A percentile compares a stretch with the other conserved stretches of the same genome.
Conservation (phyloP, 2,329 filamentous ascomycete species). For the Penicillium brasilianum region DNA sequence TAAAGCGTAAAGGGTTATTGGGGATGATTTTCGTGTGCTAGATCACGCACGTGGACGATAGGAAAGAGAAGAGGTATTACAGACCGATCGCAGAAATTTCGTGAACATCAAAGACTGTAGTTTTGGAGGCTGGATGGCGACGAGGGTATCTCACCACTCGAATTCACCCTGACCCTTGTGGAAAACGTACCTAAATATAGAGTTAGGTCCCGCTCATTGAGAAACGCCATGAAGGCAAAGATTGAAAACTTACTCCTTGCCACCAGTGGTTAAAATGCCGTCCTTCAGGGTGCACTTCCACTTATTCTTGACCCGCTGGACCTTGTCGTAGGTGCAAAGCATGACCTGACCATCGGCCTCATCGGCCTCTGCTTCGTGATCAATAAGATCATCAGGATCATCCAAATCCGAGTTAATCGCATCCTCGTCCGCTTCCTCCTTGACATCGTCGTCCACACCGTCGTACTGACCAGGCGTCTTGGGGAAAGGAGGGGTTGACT, state of each 20-base stretch:
- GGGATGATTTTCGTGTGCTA: slow-evolving; percentile 23
- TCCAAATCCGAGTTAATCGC: slow-evolving; percentile 98
- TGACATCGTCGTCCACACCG: slow-evolving; percentile 57
- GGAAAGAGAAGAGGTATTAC: slow-evolving; percentile 22
- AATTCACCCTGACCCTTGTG: slow-evolving; percentile 97
- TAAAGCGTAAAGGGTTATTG: slow-evolving; percentile 15
- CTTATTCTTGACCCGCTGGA: slow-evolving; percentile 98
- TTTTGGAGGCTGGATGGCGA: slow-evolving; percentile 2
- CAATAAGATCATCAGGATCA: slow-evolving; percentile 83
- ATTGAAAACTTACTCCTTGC: slow-evolving; percentile 71
- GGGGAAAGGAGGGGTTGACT: slow-evolving; percentile 19
- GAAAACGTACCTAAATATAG: slow-evolving; percentile 76
- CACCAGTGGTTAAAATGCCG: slow-evolving; percentile 88
- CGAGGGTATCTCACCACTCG: slow-evolving; percentile 74
- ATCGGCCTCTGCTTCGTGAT: slow-evolving; percentile 85
- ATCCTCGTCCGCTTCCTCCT: slow-evolving; percentile 77
- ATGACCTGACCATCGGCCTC: slow-evolving; percentile 87
- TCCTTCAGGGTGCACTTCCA: slow-evolving; percentile 99
- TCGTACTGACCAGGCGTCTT: slow-evolving; percentile 59
- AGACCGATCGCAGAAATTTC: slow-evolving; percentile 19
- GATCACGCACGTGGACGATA: neutral
- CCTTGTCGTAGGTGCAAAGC: slow-evolving; percentile 99
- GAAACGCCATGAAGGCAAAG: neutral
- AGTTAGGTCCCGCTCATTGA: slow-evolving; percentile 32
- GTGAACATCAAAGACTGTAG: slow-evolving; percentile 9